phyloP scores from a whole-genome alignment of 1,139 yeast species.

The Zhuliangozyma parablackwelliae region DNA sequence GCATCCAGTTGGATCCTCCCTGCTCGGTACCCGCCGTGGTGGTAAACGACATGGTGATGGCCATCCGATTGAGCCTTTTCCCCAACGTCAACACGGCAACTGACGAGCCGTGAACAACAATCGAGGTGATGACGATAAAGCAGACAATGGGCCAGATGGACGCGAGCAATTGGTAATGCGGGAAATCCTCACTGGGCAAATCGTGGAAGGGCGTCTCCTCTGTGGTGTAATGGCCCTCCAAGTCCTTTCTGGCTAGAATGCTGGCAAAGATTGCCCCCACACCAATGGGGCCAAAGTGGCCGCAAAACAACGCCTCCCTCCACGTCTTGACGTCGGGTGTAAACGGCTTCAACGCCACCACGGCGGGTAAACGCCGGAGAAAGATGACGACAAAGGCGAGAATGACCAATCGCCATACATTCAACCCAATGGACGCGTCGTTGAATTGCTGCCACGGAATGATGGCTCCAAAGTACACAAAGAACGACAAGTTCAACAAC shows the following conservation, averaged over 20 bases:
- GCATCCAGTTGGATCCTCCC: slow-evolving; percentile 66
- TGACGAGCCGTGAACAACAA: slow-evolving; percentile 92
- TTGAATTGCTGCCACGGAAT: slow-evolving; percentile 91
- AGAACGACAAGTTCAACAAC: slow-evolving; percentile 77
- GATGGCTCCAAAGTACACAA: slow-evolving; percentile 90
- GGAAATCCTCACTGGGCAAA: slow-evolving; percentile 50
- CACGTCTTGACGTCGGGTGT: slow-evolving; percentile 92
- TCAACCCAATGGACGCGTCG: slow-evolving; percentile 57
- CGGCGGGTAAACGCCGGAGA: slow-evolving; percentile 85
- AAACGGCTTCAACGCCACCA: slow-evolving; percentile 67
- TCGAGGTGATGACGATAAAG: slow-evolving; percentile 80
- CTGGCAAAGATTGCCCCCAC: slow-evolving; percentile 95
- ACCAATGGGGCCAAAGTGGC: slow-evolving; percentile 98
- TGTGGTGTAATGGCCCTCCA: slow-evolving; percentile 53
- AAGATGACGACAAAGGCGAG: slow-evolving; percentile 81
- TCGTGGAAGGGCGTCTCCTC: slow-evolving; percentile 59
- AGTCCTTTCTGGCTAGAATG: slow-evolving; percentile 74
- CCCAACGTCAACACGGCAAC: slow-evolving; percentile 92
- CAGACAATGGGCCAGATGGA: slow-evolving; percentile 88
- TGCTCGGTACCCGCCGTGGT: slow-evolving; percentile 54
- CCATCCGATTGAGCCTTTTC: slow-evolving; percentile 83
- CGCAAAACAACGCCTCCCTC: slow-evolving; percentile 94
- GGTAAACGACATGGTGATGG: slow-evolving; percentile 88
- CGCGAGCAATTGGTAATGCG: slow-evolving; percentile 67
- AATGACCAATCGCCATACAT: slow-evolving; percentile 80